These are phyloP conservation scores for Aurantiochytrium sp. DNA, from an alignment of 108 stramenopile genomes.

Conservation along the genomic window DNA sequence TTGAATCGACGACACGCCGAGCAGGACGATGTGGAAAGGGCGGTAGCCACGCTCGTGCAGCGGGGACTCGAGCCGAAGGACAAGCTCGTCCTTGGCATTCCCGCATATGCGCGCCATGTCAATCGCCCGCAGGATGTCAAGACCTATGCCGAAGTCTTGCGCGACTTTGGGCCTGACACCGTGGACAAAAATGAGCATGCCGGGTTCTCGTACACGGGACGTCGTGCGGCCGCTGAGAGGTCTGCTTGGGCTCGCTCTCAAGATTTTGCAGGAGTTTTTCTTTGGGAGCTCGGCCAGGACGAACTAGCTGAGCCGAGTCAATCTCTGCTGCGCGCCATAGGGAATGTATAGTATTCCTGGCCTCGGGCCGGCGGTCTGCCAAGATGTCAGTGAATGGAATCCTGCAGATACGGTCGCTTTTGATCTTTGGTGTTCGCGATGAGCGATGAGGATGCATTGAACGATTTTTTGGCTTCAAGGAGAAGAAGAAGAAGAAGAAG, in stretches of 20 bases:
- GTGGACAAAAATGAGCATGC: neutral
- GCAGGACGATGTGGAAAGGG: neutral
- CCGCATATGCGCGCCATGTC: neutral
- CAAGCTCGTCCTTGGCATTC: neutral
- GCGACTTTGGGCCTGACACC: neutral
- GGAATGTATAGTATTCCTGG: neutral
- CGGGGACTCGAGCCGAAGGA: neutral
- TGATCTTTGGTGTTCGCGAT: too few relatives aligned
- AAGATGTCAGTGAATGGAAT: too few relatives aligned
- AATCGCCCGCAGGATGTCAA: neutral
- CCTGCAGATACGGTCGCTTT: too few relatives aligned
- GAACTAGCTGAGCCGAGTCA: neutral
- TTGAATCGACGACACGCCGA: neutral
- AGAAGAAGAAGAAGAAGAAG: too few relatives aligned
- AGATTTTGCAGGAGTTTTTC: neutral
- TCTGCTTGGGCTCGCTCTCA: neutral
- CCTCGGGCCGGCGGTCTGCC: too few relatives aligned
- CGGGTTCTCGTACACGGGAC: neutral
- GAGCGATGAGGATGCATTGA: too few relatives aligned
- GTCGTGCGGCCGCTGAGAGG: neutral
- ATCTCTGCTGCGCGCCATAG: neutral
- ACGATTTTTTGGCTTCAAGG: too few relatives aligned
- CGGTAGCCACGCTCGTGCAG: neutral
- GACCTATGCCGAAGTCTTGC: neutral
- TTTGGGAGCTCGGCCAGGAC: conserved; percentile 15